These are phyloP conservation scores for Saturnispora sanitii DNA, from an alignment of 805 yeast species.

Conservation along the genomic window DNA sequence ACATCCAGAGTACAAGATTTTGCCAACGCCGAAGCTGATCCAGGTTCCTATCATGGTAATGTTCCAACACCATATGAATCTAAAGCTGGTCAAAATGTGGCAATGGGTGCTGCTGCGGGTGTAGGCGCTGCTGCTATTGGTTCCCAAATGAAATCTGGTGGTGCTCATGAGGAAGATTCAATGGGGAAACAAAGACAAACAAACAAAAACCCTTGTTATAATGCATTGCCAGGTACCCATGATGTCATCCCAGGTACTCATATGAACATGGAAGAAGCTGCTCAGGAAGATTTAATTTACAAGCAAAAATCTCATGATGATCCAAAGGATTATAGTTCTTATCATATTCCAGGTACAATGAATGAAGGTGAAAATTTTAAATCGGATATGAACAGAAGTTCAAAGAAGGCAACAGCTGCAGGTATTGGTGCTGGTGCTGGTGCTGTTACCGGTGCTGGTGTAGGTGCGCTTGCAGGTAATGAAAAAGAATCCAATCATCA, in stretches of 20 bases:
- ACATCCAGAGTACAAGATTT: neutral
- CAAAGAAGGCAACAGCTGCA: neutral
- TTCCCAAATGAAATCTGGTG: neutral
- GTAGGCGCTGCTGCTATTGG: neutral
- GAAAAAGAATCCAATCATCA: too few relatives aligned
- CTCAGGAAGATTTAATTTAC: neutral
- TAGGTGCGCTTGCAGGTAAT: too few relatives aligned
- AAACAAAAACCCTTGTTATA: too few relatives aligned
- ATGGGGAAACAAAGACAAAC: too few relatives aligned
- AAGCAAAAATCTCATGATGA: neutral
- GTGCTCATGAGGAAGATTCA: too few relatives aligned
- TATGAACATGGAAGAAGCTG: neutral
- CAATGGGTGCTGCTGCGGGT: neutral
- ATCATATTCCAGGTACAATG: slow-evolving; percentile 1
- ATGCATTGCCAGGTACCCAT: neutral
- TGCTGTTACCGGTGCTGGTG: neutral
- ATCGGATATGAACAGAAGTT: neutral
- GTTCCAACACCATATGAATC: neutral
- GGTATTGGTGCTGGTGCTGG: neutral
- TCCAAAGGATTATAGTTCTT: neutral
- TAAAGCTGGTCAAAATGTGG: neutral
- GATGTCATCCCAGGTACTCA: neutral
- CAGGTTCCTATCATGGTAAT: neutral
- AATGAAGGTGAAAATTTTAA: neutral
- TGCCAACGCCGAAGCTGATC: slow-evolving; percentile 1